phyloP scores from a whole-genome alignment of 306 rosid genomes.

The Herpetospermum pedunculosum region DNA sequence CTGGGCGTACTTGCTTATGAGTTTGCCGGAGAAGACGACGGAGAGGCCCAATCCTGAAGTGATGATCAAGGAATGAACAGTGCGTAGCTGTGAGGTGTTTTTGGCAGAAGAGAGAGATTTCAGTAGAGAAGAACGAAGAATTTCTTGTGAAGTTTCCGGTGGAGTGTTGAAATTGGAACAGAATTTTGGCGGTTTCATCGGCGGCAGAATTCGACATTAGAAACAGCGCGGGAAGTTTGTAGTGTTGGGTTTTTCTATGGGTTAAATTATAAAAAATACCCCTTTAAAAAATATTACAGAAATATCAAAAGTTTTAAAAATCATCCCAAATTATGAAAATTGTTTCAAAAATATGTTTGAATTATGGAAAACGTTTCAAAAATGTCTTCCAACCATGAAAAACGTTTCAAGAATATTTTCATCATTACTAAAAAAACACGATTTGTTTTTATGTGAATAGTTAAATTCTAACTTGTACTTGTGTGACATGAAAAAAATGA shows the following conservation, averaged over 20 bases:
- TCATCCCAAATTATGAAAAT: no score
- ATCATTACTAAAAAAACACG: no score
- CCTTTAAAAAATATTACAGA: no score
- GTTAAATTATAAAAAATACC: no score
- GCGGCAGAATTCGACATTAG: neutral
- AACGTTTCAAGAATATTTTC: no score
- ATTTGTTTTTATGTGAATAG: no score
- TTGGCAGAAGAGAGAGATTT: conserved; percentile 14
- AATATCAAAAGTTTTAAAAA: no score
- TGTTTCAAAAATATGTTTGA: no score
- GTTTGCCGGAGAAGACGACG: conserved; percentile 21
- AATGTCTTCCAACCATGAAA: no score
- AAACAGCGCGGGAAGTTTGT: neutral
- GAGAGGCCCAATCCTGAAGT: conserved; percentile 11
- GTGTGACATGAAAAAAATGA: no score
- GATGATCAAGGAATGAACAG: conserved; percentile 16
- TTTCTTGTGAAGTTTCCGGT: neutral
- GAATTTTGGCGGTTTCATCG: conserved; percentile 8
- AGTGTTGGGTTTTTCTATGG: neutral
- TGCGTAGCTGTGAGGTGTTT: conserved; percentile 9
- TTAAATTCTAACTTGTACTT: no score
- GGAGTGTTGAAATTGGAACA: neutral
- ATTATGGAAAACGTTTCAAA: no score
- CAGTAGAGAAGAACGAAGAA: conserved; percentile 3
- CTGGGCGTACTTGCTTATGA: conserved; percentile 23